phyloP scores from a whole-genome alignment of 805 yeast species.

The Saccharomyces jurei region DNA sequence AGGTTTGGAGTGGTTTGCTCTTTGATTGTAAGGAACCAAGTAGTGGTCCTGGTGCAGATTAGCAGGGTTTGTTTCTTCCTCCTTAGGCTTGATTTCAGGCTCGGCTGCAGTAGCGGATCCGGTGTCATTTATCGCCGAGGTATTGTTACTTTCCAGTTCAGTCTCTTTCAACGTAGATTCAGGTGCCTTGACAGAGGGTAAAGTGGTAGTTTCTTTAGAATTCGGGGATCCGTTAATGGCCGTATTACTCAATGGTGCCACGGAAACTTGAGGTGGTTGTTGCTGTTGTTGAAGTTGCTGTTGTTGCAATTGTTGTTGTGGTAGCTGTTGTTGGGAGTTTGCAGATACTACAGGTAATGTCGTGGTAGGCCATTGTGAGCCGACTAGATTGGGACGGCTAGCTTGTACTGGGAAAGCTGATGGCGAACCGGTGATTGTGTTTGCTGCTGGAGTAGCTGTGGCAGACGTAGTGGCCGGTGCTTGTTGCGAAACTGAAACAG shows the following conservation, averaged over 20 bases:
- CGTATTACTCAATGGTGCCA: constrained; percentile 3
- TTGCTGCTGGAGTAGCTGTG: constrained; percentile 6
- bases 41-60: constrained; percentile 22
- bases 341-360: constrained; percentile 1
- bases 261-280: constrained; percentile 13
- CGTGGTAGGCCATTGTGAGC: constrained; percentile 2
- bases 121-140: constrained; percentile 1
- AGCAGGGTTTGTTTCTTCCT: constrained; percentile 11
- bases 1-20: constrained; percentile 53
- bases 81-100: constrained; percentile 12
- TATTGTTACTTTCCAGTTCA: not conserved
- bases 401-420: constrained; percentile 2
- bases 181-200: not conserved
- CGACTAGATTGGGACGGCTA: constrained; percentile 2
- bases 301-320: not conserved
- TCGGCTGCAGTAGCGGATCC: constrained; percentile 8
- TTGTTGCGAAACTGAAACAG: constrained; percentile 1
- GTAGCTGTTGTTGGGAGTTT: not conserved
- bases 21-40: constrained; percentile 33
- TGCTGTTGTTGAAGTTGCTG: constrained; percentile 9
- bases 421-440: constrained; percentile 1
- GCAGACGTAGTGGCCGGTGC: constrained; percentile 9
- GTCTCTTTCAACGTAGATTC: not conserved
- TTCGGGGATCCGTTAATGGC: constrained; percentile 5
- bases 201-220: constrained; percentile 9